Evolutionary conservation across 768 basidiomycete species (phyloP).

Genomic region (Boletus vinaceobasis): DNA sequence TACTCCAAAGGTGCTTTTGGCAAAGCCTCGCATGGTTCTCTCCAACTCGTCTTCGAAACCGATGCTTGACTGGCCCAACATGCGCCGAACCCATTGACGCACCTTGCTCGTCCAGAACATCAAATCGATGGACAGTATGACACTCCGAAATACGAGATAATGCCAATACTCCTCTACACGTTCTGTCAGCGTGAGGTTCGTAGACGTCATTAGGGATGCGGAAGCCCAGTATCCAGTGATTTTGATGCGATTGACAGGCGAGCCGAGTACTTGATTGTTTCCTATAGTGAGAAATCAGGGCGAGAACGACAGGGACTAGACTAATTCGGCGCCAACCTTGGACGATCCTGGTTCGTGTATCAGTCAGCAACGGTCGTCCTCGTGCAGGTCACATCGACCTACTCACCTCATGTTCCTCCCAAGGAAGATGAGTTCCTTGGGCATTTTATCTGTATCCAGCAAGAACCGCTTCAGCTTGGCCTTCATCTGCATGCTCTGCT

Average conservation of each 20-base stretch:
- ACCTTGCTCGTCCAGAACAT: slow-evolving; percentile 64
- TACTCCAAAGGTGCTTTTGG: slow-evolving; percentile 76
- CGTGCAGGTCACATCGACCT: background rate
- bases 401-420: slow-evolving; percentile 70
- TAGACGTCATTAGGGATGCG: slow-evolving; percentile 50
- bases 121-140: slow-evolving; percentile 68
- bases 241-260: slow-evolving; percentile 87
- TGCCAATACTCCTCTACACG: slow-evolving; percentile 53
- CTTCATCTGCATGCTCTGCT: slow-evolving; percentile 67
- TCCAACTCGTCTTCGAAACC: slow-evolving; percentile 85
- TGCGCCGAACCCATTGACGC: slow-evolving; percentile 44
- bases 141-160: slow-evolving; percentile 57
- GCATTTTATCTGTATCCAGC: slow-evolving; percentile 73
- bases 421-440: slow-evolving; percentile 71
- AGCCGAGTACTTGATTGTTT: slow-evolving; percentile 80
- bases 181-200: slow-evolving; percentile 39
- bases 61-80: slow-evolving; percentile 38
- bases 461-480: slow-evolving; percentile 62
- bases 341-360: slow-evolving; percentile 28
- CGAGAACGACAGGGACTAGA: background rate
- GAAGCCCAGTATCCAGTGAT: slow-evolving; percentile 85
- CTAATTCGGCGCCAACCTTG: slow-evolving; percentile 28
- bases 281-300: slow-evolving; percentile 32
- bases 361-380: background rate
- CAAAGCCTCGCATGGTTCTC: slow-evolving; percentile 66